A percentile compares a stretch with the other conserved stretches of the same genome.
Conservation (phyloP, 345 rosid genomes). For the Erucastrum elatum region DNA sequence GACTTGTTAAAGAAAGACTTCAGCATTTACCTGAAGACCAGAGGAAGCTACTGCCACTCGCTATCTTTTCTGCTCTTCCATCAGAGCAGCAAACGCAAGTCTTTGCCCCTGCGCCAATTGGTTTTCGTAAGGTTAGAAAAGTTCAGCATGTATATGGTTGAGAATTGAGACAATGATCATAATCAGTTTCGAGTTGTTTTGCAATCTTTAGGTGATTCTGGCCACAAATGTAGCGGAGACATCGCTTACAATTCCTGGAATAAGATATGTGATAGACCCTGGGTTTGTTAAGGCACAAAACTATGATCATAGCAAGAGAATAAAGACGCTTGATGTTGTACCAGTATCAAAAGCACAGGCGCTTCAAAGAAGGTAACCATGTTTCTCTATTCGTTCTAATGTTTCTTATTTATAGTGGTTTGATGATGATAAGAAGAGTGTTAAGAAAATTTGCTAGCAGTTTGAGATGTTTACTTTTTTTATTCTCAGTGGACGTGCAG, state of each 20-base stretch:
- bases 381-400: background rate
- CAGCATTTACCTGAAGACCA: conserved; percentile 61
- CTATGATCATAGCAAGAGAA: conserved; percentile 77
- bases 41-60: conserved; percentile 53
- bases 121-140: conserved; percentile 72
- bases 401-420: background rate
- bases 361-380: conserved; percentile 79
- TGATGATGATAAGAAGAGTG: background rate
- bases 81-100: conserved; percentile 85
- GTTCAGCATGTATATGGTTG: background rate
- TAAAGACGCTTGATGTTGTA: conserved; percentile 74
- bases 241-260: conserved; percentile 92
- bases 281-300: conserved; percentile 88
- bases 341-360: conserved; percentile 95
- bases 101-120: conserved; percentile 66
- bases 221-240: conserved; percentile 97
- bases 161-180: background rate
- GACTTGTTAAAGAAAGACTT: conserved; percentile 62
- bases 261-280: conserved; percentile 91
- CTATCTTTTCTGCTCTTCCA: conserved; percentile 89
- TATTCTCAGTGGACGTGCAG: conserved; percentile 84
- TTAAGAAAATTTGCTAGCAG: background rate
- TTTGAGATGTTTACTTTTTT: background rate
- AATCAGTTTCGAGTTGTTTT: background rate
- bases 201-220: conserved; percentile 61